Conservation (phyloP, 805 yeast genomes). For the Candida railenensis region DNA sequence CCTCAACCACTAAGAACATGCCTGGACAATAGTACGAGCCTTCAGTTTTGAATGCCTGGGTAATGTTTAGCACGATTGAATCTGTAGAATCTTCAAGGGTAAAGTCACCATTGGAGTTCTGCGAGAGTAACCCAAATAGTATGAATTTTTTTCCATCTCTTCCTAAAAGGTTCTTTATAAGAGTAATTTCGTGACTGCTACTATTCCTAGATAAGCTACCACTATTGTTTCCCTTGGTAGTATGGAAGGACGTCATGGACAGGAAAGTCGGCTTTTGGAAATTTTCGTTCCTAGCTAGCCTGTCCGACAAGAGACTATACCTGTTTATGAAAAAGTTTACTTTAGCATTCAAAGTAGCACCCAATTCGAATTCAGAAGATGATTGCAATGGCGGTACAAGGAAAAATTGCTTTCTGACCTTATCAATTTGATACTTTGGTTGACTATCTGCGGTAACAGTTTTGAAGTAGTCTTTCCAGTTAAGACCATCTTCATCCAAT, state of each 20-base stretch:
- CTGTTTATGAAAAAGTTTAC: slow-evolving; percentile 51
- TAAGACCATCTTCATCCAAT: slow-evolving; percentile 30
- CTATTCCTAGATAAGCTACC: slow-evolving; percentile 9
- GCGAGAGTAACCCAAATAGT: slow-evolving; percentile 72
- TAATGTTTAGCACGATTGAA: slow-evolving; percentile 62
- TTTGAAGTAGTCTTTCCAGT: slow-evolving; percentile 74
- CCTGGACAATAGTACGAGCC: slow-evolving; percentile 75
- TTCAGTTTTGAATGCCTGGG: slow-evolving; percentile 58
- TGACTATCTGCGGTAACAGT: slow-evolving; percentile 63
- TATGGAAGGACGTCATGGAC: slow-evolving; percentile 43
- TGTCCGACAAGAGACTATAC: slow-evolving; percentile 63
- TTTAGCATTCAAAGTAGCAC: slow-evolving; percentile 15
- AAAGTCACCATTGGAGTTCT: slow-evolving; percentile 65
- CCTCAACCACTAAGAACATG: slow-evolving; percentile 77
- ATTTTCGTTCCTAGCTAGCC: slow-evolving; percentile 71
- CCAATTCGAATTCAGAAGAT: slow-evolving; percentile 13
- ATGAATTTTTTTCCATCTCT: slow-evolving; percentile 75
- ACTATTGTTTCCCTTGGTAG: slow-evolving; percentile 14
- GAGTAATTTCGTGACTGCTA: slow-evolving; percentile 47
- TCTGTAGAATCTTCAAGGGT: slow-evolving; percentile 82
- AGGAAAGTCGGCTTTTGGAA: slow-evolving; percentile 56
- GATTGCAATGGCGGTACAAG: slow-evolving; percentile 16
- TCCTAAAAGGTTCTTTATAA: slow-evolving; percentile 83
- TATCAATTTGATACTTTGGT: slow-evolving; percentile 64
- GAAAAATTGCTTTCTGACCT: slow-evolving; percentile 59